Base-by-base conservation (phyloP, 495 filamentous ascomycete species). In the Aspergillus mulundensis region DNA sequence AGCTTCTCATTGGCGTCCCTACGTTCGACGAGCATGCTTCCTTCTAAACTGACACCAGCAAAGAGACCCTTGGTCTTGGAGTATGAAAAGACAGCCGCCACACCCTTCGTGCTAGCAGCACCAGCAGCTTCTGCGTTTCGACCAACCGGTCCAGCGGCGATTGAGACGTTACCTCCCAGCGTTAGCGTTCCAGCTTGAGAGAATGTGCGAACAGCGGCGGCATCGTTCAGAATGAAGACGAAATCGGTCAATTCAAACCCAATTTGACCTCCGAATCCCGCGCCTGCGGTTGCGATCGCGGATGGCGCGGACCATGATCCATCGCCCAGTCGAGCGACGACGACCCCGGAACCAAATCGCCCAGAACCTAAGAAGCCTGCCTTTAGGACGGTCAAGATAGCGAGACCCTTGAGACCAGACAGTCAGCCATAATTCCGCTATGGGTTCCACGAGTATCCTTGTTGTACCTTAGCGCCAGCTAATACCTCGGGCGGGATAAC, bases 171-270 rank as follows among this genome's bases (percentile, higher is more conserved):
- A 56, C 95, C 94, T 60, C 94, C 94, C 18, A 98, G 80, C 49
- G 94, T 97, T 38, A 98, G 73, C 16, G 85, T 90, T 15, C 95
- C 94, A 50, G 85, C 81, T 70, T 97, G 93, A 3, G 94, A 92
- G 71, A 97, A 97, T 34, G 94, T 94, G 67, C 88, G 89, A 39
- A 98, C 94, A 21, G 94, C 94, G 39, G 81, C 84, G 39, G 86
- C 81, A 67, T 98, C 94, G 71, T 98, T 98, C 47, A 98, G 84
- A 56, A 97, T 96, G 77, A 98, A 97, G 63, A 98, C 95, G 68
- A 98, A 97, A 68, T 98, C 94, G 40, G 95, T 97, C 57, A 98
- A 76, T 71, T 98, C 94, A 76, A 96, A 93, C 28, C 94, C 94
- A 66, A 98, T 95, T 70, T 98, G 94, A 19, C 94, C 93, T 62